A percentile compares a stretch with the other conserved stretches of the same genome.
Evolutionary conservation across 495 filamentous ascomycete genomes (phyloP).

Genomic region (Hyphodiscus hymeniophilus): DNA sequence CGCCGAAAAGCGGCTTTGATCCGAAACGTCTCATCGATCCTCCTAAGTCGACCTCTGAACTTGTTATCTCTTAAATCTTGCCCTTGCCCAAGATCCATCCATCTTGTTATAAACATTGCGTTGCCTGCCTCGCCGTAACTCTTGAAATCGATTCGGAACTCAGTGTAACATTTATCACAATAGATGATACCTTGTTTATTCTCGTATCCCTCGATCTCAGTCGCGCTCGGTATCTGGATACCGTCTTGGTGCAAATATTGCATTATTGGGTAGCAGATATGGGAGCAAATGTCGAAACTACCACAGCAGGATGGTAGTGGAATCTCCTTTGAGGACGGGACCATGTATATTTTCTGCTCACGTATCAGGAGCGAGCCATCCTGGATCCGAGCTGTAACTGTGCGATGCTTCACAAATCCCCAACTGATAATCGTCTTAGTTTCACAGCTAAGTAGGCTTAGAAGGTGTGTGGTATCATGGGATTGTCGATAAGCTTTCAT

Average conservation of each 20-base stretch:
- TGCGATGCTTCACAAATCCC: slow-evolving; percentile 1
- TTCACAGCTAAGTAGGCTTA: slow-evolving; percentile 1
- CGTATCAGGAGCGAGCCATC: slow-evolving; percentile 12
- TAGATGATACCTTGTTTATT: slow-evolving; percentile 11
- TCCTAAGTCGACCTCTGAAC: slow-evolving; percentile 7
- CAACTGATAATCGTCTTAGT: background rate
- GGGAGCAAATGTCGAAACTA: slow-evolving; percentile 6
- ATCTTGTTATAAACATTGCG: slow-evolving; percentile 14
- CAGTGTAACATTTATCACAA: slow-evolving; percentile 11
- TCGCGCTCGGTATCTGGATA: slow-evolving; percentile 9
- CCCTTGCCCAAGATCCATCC: slow-evolving; percentile 12
- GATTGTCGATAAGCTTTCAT: slow-evolving; percentile 11
- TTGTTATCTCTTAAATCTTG: slow-evolving; percentile 4
- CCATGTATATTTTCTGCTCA: slow-evolving; percentile 10
- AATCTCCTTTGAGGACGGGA: slow-evolving; percentile 7
- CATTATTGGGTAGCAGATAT: slow-evolving; percentile 4
- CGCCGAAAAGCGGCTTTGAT: slow-evolving; percentile 4
- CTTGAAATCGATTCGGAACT: slow-evolving; percentile 14
- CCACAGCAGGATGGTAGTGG: slow-evolving; percentile 5
- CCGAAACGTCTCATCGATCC: background rate
- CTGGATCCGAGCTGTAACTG: slow-evolving; percentile 6
- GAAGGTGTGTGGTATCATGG: slow-evolving; percentile 2
- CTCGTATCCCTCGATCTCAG: slow-evolving; percentile 4
- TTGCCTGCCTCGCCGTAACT: slow-evolving; percentile 6
- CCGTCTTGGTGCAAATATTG: slow-evolving; percentile 3